Percentiles rank a stretch among this genome's conserved stretches.
Conservation (phyloP, 164 flowering plant species). For the Annona cherimola region DNA sequence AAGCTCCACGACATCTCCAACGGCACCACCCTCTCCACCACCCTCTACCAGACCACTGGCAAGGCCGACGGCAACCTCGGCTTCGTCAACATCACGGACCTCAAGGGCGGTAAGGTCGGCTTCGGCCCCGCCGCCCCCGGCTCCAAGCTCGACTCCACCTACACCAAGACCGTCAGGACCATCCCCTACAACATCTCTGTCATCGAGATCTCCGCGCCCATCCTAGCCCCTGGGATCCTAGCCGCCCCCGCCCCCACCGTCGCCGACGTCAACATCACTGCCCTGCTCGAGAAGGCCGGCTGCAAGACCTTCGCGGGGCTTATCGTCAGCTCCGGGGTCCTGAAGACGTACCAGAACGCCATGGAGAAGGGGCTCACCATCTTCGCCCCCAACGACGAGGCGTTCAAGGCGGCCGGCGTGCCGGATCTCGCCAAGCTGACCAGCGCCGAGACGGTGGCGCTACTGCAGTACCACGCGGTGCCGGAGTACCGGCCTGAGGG, state of each 20-base stretch:
- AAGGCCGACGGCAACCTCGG: slow-evolving; percentile 63
- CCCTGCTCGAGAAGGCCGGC: slow-evolving; percentile 68
- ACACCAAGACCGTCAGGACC: slow-evolving; percentile 55
- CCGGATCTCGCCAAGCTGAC: slow-evolving; percentile 67
- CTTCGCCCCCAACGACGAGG: slow-evolving; percentile 80
- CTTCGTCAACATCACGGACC: slow-evolving; percentile 84
- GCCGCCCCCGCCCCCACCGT: slow-evolving; percentile 60
- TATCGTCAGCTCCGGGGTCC: slow-evolving; percentile 50
- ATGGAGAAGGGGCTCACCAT: slow-evolving; percentile 67
- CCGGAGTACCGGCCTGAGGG: slow-evolving; percentile 54
- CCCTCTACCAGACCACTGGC: slow-evolving; percentile 94
- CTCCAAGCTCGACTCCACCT: slow-evolving; percentile 58
- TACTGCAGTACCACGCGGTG: slow-evolving; percentile 65
- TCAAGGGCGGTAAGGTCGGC: slow-evolving; percentile 75
- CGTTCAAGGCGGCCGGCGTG: slow-evolving; percentile 50
- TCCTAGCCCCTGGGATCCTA: slow-evolving; percentile 59
- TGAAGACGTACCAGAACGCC: slow-evolving; percentile 50
- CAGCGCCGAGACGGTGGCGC: slow-evolving; percentile 58
- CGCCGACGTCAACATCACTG: slow-evolving; percentile 57
- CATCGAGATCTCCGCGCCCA: slow-evolving; percentile 57
- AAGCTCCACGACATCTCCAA: slow-evolving; percentile 81
- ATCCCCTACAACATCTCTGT: slow-evolving; percentile 76
- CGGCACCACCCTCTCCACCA: slow-evolving; percentile 70
- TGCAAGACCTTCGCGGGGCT: slow-evolving; percentile 70
- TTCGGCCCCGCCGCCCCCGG: slow-evolving; percentile 83